Evolutionary conservation across 352 stramenopile species (phyloP), one percentile per base, ranked within the genome.

Genomic region (Globisporangium carolinianum): DNA sequence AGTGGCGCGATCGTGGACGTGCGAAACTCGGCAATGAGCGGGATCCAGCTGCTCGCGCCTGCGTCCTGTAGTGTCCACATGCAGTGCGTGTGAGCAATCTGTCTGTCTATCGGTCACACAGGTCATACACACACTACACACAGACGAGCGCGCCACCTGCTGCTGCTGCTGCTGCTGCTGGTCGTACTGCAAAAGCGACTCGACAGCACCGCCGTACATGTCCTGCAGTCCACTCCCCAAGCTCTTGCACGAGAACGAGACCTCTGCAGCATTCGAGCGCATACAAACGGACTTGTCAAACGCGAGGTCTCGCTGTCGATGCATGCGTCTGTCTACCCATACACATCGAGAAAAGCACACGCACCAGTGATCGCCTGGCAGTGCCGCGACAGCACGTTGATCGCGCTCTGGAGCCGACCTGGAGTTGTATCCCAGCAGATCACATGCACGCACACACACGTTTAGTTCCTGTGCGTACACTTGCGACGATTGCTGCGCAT

Each of bases 351-450:
- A 9, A n/a, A n/a, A 45, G 17, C 24, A 32, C 24, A 2, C 32
- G n/a, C 69, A 85, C 76, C 76, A 54, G 66, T 71, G 60, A 85
- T 77, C 18, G 71, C 75, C 57, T 86, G 67, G 51, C 73, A 81
- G 50, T 87, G 76, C 24, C 73, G 74, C 35, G 75, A 79, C 6
- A 84, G 60, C 42, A 71, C 65, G 54, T 72, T 80, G 58, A 75
- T 69, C 49, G 60, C 67, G 46, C 65, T 61, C 37, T 74, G 76
- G 15, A 86, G 38, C 0, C 64, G 60, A 24, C 64, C 76, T 86
- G 53, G 45, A 5, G 32, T 32, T 32, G 24, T 32, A 32, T 32
- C 24, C 24, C 24, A 32, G 24, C 24, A 32, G 24, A 32, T 32
- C 24, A 32, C 24, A 32, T 24, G 4, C 49, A 24, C 35, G 32